Base-by-base conservation (phyloP, 2,329 filamentous ascomycete genomes). In the Capronia coronata region DNA sequence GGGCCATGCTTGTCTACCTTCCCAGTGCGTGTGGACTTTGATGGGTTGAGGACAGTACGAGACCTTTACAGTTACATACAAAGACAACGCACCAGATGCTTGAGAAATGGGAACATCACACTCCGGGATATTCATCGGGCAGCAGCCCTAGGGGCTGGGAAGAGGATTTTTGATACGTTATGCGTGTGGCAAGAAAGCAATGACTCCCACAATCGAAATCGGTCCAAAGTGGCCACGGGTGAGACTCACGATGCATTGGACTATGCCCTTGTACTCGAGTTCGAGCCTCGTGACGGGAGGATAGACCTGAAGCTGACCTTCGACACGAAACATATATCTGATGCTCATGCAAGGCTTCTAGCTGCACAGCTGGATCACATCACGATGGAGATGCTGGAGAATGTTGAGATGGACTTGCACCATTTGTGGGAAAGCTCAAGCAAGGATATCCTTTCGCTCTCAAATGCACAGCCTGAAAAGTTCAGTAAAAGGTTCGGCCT, bases 151-250 rank as follows among this genome's bases (percentile, higher is more conserved):
- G 68, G 74, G 22, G 72, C 79, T 0, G 71, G 75, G 1, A 74
- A 79, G 32, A 67, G 68, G 1, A 67, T 94, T 0, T 95, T 91
- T 58, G 86, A 94, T 58, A 76, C 83, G 0, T 70, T 95, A 0
- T 83, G 94, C 60, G 82, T 90, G 0, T 96, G 90, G 74, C 90
- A 96, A 60, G 84, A 94, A 62, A 85, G 83, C 0, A 70, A 84
- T 1, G 67, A 58, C 14, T 56, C 66, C 1, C 64, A 65, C 13
- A 47, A 71, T 22, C 54, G 57, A 2, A 56, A 62, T n/a, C 55
- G 62, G 2, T 62, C 69, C 59, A 59, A 60, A 55, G 70, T 91
- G 0, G 65, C 61, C 8, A 72, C 88, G 47, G 63, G 78, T 0
- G 74, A 76, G 21, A 80, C 84, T 45, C 66, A 75, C 3, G 90